Conservation (phyloP, 495 filamentous ascomycete species). For the Glonium stellatum region DNA sequence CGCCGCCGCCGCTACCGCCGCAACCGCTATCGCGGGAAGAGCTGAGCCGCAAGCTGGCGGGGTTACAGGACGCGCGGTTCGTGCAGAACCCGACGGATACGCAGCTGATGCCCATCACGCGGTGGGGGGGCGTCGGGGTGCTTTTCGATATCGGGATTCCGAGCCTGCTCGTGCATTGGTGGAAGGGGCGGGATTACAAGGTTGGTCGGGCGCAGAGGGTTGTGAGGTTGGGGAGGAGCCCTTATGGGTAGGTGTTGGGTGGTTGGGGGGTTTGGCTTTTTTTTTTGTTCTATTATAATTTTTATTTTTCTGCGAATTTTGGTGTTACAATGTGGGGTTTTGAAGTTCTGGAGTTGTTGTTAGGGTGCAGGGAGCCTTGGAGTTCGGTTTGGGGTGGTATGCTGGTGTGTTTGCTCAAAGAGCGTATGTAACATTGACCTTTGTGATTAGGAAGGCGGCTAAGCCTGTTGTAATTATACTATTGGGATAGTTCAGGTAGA, state of each 20-base stretch:
- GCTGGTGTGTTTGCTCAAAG: too few relatives aligned
- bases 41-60: slow-evolving; percentile 14
- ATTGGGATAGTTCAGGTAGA: too few relatives aligned
- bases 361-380: too few relatives aligned
- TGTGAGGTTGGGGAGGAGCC: slow-evolving; percentile 19
- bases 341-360: too few relatives aligned
- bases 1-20: background rate
- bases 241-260: slow-evolving; percentile 10
- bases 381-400: too few relatives aligned
- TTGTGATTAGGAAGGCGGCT: too few relatives aligned
- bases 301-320: too few relatives aligned
- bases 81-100: slow-evolving; percentile 16
- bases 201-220: slow-evolving; percentile 18
- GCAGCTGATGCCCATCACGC: slow-evolving; percentile 23
- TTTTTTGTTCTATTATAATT: too few relatives aligned
- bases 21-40: background rate
- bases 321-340: too few relatives aligned
- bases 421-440: too few relatives aligned
- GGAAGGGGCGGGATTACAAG: slow-evolving; percentile 27
- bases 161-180: slow-evolving; percentile 15
- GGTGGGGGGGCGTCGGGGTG: slow-evolving; percentile 25
- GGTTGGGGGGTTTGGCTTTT: background rate
- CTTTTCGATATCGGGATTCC: slow-evolving; percentile 14
- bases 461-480: too few relatives aligned
- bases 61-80: slow-evolving; percentile 10